Evolutionary conservation across 1,284 basidiomycete genomes (phyloP), one percentile per base, ranked within the genome.

Genomic region (Rhodotorula sp.): DNA sequence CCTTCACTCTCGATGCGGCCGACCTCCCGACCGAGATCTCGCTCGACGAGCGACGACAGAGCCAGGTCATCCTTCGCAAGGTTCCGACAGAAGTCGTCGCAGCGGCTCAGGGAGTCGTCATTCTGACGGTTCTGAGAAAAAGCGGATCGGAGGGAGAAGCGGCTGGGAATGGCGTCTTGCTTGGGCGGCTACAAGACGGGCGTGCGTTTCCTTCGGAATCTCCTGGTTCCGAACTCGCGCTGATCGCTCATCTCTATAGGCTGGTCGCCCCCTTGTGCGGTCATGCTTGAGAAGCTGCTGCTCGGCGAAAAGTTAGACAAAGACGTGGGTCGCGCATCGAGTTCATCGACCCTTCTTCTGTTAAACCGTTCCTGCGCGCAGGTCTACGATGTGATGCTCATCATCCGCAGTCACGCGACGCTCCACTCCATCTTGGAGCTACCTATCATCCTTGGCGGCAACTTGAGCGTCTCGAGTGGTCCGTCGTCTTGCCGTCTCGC

Each of bases 311-410:
- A 56, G 36, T 10, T 39, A 46, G 80, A 80, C 1, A 74, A 78
- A 20, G 80, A 81, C 55, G 76, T 69, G 30, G n/a, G 60, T 27
- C 4, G 4, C 24, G 1, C 22, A 32, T 47, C 55, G n/a, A n/a
- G n/a, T n/a, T n/a, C n/a, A n/a, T n/a, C n/a, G n/a, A n/a, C n/a
- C n/a, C n/a, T n/a, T n/a, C n/a, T n/a, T n/a, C n/a, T n/a, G n/a
- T n/a, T n/a, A n/a, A n/a, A n/a, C n/a, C n/a, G n/a, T n/a, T 13
- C 13, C 15, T 27, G 17, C 4, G 11, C 19, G 7, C 59, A 72
- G 71, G 59, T 81, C 32, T 81, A 81, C 70, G 80, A 81, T 54
- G 79, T 80, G 19, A 79, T 81, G 1, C 74, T 81, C 3, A 74
- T 81, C 1, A 74, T 81, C 9, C 76, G 80, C 6, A 79, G 70